Evolutionary conservation across 2,329 filamentous ascomycete species (phyloP).

Genomic region (Biscogniauxia mediterranea): DNA sequence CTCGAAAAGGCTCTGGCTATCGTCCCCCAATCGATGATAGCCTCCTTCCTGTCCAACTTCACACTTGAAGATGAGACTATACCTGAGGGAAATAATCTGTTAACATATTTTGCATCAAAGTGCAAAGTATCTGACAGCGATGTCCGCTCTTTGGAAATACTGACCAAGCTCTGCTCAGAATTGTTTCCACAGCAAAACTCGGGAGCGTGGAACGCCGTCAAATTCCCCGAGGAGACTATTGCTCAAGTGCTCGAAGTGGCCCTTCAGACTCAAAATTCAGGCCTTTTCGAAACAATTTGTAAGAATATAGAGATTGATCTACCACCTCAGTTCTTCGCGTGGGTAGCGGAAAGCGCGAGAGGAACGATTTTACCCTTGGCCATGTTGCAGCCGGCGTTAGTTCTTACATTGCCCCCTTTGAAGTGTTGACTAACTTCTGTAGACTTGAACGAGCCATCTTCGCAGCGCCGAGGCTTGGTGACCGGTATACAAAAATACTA

Average conservation of each 20-base stretch:
- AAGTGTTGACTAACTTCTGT: not conserved
- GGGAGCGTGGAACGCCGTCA: not conserved
- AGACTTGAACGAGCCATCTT: conserved; percentile 11
- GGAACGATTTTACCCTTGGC: not conserved
- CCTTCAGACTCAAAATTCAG: not conserved
- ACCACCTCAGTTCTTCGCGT: conserved; percentile 9
- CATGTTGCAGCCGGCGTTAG: conserved; percentile 7
- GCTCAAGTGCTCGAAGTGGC: conserved; percentile 7
- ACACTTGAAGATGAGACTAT: not conserved
- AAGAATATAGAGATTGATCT: conserved; percentile 5
- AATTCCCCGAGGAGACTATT: conserved; percentile 6
- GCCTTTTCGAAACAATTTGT: conserved; percentile 8
- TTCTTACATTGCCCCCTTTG: not conserved
- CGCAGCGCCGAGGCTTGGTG: conserved; percentile 3
- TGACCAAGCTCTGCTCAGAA: conserved; percentile 1
- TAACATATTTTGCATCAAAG: conserved; percentile 9
- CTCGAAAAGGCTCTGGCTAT: conserved; percentile 10
- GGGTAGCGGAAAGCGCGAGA: conserved; percentile 1
- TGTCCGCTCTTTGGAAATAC: not conserved
- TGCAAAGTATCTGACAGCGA: not conserved
- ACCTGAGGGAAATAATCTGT: not conserved
- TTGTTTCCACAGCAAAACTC: conserved; percentile 1
- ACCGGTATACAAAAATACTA: conserved; percentile 7
- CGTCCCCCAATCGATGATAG: conserved; percentile 5
- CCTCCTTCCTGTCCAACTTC: not conserved